phyloP scores from a whole-genome alignment of 352 stramenopile species.

The Thalassiosira exigua region DNA sequence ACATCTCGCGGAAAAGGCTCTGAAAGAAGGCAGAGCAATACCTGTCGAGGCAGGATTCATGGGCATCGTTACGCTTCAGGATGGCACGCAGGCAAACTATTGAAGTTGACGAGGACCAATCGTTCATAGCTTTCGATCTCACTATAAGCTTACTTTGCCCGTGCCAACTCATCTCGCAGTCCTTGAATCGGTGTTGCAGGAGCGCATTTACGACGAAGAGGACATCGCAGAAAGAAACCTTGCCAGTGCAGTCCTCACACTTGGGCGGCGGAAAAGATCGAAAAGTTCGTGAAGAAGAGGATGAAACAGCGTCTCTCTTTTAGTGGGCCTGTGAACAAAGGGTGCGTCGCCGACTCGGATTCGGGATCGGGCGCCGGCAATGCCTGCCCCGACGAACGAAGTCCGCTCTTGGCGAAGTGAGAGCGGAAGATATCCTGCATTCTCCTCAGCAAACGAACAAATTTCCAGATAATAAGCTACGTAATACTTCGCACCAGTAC shows the following conservation, averaged over 20 bases:
- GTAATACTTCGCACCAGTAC: no score
- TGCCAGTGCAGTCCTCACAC: slow-evolving; percentile 29
- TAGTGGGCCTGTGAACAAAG: no score
- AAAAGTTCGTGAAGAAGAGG: slow-evolving; percentile 23
- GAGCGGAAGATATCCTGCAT: no score
- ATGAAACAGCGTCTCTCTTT: no score
- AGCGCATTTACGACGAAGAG: slow-evolving; percentile 91
- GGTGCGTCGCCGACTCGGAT: no score
- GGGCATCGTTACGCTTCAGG: slow-evolving; percentile 86
- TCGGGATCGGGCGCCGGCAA: no score
- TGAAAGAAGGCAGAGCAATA: slow-evolving; percentile 65
- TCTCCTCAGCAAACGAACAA: no score
- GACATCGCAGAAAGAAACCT: slow-evolving; percentile 59
- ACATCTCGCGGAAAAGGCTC: slow-evolving; percentile 74
- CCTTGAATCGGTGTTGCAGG: slow-evolving; percentile 88
- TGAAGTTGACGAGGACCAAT: no score
- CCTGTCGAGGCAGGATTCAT: slow-evolving; percentile 80
- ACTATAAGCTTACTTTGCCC: not conserved
- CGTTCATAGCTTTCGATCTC: not conserved
- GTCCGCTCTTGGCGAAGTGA: no score
- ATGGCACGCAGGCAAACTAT: no score
- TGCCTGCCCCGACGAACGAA: no score
- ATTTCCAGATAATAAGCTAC: no score
- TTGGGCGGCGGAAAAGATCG: slow-evolving; percentile 25
- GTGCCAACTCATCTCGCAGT: slow-evolving; percentile 45